Base-by-base conservation (phyloP, 805 yeast species). In the Pichia paraexigua region DNA sequence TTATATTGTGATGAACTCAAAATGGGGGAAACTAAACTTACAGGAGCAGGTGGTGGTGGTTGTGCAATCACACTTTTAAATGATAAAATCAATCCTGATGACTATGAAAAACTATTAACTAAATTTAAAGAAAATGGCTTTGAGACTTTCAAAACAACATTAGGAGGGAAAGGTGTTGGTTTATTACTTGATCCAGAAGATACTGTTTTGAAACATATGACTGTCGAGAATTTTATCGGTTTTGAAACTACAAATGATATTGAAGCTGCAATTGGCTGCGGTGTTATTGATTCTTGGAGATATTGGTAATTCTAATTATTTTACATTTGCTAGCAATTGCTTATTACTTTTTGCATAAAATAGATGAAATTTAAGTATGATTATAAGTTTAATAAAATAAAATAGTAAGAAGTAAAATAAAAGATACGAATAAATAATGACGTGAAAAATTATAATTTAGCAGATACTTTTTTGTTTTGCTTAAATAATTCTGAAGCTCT, bases 31-130 rank as follows among this genome's bases (percentile, higher is more conserved):
- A 92, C 99, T 0, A 94, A 94, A 66, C 76, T 94, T 50, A 94
- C 99, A 0, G 99, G 99, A 42, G 99, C 99, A 0, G 99, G 99
- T 37, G 99, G 99, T 21, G 99, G 99, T 47, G 99, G 99, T 2
- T 94, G 99, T 72, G 96, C 98, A 12, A 85, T 94, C 51, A 94
- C 98, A 0, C 69, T 94, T 40, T 72, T 91, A 17, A 71, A 78
- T 46, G 80, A 77, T 41, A 72, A 70, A 2, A 66, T 67, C 24
- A 61, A 70, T 35, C 57, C 60, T 17, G 58, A 60, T 9, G 61
- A 58, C 20, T 58, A 74, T 37, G 65, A 71, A 12, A 63, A 68
- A 5, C 73, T 75, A 22, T 64, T 66, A 6, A 41, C 50, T 1
- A 69, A 67, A 51, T 74, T 78, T 46, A 63, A 63, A 2, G 55